Evolutionary conservation across 768 basidiomycete genomes (phyloP), one percentile per base, ranked within the genome.

Genomic region (Floccularia luteovirens): DNA sequence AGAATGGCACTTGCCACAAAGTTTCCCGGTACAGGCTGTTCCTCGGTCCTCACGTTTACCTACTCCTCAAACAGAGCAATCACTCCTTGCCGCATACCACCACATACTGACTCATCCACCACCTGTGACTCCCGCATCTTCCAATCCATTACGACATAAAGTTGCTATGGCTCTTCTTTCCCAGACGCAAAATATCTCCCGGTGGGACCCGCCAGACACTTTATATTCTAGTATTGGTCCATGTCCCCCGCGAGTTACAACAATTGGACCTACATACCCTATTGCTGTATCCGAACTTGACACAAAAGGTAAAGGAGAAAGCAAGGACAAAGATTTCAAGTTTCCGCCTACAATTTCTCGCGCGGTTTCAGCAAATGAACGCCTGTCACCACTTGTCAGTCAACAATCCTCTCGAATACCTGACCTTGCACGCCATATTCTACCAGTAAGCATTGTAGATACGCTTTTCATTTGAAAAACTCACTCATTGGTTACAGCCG

Each of bases 41-140:
- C 30, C 50, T 21, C 54, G 48, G 13, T 40, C 44, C 22, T 42
- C 57, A 20, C 68, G 64, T 3, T 54, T 67, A 4, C 57, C 72
- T 3, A 71, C 72, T 1, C 75, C 79, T 0, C 74, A 74, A 47
- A 71, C 72, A 5, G 79, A 84, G 46, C 81, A 72, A 2, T 68
- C 83, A 1, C 71, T 88, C 22, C 56, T 84, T 31, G 63, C 67
- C 10, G 85, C 82, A 4, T 88, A 85, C 51, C 87, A 85, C 46
- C 79, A 88, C 48, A 80, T 87, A 44, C 70, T 87, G 36, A 86
- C 80, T 0, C 77, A 87, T 48, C 80, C 82, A 1, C 73, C 79
- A 0, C 62, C 76, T 0, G 54, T 69, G 0, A 60, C 64, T 38
- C 62, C 67, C 0, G 63, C 64, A 4, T 55, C 72, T 7, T 60